Percentiles rank a stretch among this genome's conserved stretches.
These are phyloP conservation scores for Aureobasidium musti DNA, from an alignment of 2,329 filamentous ascomycete genomes.

Conservation along the genomic window DNA sequence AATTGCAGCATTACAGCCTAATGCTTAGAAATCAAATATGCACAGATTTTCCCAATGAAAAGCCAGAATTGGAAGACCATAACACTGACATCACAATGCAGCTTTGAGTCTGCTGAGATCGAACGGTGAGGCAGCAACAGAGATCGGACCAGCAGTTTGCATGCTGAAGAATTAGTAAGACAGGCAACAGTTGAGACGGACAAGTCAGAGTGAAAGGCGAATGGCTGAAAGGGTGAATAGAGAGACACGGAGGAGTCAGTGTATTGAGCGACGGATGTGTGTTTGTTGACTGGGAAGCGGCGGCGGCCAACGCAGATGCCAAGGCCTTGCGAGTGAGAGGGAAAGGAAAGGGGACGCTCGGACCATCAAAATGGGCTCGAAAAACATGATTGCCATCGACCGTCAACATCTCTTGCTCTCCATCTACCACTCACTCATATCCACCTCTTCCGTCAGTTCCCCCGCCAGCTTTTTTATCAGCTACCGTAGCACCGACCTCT, in stretches of 20 bases:
- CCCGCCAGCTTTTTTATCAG: neutral
- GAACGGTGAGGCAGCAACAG: slow-evolving; percentile 1
- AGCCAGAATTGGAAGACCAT: neutral
- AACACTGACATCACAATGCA: slow-evolving; percentile 11
- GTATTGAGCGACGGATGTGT: neutral
- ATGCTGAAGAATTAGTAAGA: neutral
- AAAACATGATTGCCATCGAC: slow-evolving; percentile 9
- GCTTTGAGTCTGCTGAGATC: neutral
- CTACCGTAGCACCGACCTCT: neutral
- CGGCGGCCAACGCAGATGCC: slow-evolving; percentile 12
- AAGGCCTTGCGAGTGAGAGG: slow-evolving; percentile 4
- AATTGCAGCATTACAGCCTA: slow-evolving; percentile 23
- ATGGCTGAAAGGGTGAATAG: neutral
- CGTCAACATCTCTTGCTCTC: slow-evolving; percentile 12
- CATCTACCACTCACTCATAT: slow-evolving; percentile 1
- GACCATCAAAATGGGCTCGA: slow-evolving; percentile 5
- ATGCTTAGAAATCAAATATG: slow-evolving; percentile 23
- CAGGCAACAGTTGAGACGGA: neutral
- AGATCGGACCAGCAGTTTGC: neutral
- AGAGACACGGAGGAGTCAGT: too few relatives aligned
- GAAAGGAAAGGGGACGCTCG: neutral
- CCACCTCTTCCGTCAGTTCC: slow-evolving; percentile 7
- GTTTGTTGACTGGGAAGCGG: slow-evolving; percentile 10
- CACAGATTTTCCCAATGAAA: neutral
- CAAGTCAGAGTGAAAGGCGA: neutral